These are phyloP conservation scores for Suillus cothurnatus DNA, from an alignment of 768 basidiomycete genomes.

Conservation along the genomic window DNA sequence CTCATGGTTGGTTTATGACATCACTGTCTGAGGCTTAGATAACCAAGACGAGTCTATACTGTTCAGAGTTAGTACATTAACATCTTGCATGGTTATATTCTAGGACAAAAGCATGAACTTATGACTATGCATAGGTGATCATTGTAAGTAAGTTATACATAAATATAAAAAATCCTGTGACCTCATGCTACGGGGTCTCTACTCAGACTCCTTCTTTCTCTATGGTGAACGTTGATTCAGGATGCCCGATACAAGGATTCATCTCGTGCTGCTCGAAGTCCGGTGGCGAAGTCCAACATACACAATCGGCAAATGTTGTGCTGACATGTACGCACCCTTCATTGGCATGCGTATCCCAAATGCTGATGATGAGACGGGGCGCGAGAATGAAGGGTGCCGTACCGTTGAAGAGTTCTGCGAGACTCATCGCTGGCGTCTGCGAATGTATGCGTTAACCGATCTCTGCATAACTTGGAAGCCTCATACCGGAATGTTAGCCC, in stretches of 20 bases:
- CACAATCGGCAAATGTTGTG: constrained; percentile 1
- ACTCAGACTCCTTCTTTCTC: neutral
- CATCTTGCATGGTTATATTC: neutral
- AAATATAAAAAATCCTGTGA: neutral
- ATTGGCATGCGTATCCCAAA: constrained; percentile 3
- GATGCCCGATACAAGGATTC: no score
- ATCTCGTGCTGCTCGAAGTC: neutral
- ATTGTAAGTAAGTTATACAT: neutral
- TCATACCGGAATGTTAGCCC: neutral
- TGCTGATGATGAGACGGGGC: constrained; percentile 5
- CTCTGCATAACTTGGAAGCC: no score
- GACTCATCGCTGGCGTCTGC: neutral
- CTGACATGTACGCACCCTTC: neutral
- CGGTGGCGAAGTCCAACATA: constrained; percentile 5
- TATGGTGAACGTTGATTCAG: neutral
- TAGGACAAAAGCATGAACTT: neutral
- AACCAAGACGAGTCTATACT: neutral
- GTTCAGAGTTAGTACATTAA: neutral
- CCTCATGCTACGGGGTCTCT: neutral
- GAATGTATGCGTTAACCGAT: neutral
- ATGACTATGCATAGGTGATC: neutral
- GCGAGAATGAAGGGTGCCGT: constrained; percentile 3
- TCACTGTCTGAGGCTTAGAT: neutral
- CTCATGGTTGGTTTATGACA: neutral
- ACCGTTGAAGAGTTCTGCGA: neutral